Evolutionary conservation across 331 rosid species (phyloP).

Genomic region (Quercus lobata): DNA sequence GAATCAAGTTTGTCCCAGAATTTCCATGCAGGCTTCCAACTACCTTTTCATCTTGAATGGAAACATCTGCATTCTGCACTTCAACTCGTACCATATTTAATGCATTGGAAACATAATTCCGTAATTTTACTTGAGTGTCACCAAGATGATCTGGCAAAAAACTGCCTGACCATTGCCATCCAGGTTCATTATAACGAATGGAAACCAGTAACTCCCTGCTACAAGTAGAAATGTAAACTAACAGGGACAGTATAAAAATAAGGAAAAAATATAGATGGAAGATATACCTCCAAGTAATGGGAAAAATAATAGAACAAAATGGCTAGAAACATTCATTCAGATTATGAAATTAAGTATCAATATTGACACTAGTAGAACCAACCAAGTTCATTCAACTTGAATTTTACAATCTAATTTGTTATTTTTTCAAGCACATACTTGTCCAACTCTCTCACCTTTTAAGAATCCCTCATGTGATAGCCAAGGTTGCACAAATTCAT

Average conservation of each 20-base stretch:
- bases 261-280: neutral
- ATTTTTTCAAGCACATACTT: neutral
- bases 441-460: neutral
- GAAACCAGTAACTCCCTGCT: slow-evolving; percentile 89
- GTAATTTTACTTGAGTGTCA: slow-evolving; percentile 90
- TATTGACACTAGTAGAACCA: neutral
- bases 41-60: slow-evolving; percentile 66
- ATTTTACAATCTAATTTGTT: neutral
- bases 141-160: slow-evolving; percentile 88
- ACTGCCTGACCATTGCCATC: slow-evolving; percentile 99
- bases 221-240: slow-evolving; percentile 15
- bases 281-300: neutral
- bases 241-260: neutral
- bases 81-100: slow-evolving; percentile 79
- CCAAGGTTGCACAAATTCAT: neutral
- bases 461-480: neutral
- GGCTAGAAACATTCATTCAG: neutral
- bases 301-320: neutral
- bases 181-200: slow-evolving; percentile 74
- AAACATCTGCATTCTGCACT: slow-evolving; percentile 95
- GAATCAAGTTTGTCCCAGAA: slow-evolving; percentile 91
- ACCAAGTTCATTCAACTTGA: neutral
- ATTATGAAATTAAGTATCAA: neutral
- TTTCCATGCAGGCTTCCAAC: slow-evolving; percentile 88
- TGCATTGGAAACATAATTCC: slow-evolving; percentile 65